Evolutionary conservation across 1,284 basidiomycete species (phyloP).

Genomic region (Marasmius fiardii): DNA sequence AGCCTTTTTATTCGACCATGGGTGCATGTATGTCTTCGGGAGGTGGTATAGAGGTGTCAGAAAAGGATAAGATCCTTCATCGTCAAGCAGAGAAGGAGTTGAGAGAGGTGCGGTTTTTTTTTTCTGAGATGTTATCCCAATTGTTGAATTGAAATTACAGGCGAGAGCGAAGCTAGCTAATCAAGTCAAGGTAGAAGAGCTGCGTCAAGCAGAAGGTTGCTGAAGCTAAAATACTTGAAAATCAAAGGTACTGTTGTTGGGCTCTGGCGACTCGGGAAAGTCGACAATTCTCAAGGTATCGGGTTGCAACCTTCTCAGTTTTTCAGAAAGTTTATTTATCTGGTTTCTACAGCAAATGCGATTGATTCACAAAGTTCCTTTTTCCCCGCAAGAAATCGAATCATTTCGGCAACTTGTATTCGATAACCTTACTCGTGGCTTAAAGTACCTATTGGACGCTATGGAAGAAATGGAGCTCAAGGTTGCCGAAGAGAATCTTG

Average conservation of each 20-base stretch:
- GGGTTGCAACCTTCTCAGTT: neutral
- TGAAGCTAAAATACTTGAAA: slow-evolving; percentile 8
- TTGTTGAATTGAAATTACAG: slow-evolving; percentile 30
- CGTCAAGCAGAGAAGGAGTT: slow-evolving; percentile 48
- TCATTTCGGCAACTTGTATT: slow-evolving; percentile 86
- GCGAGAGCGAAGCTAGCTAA: slow-evolving; percentile 63
- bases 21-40: slow-evolving; percentile 72
- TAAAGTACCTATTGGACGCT: slow-evolving; percentile 80
- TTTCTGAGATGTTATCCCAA: neutral
- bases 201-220: neutral
- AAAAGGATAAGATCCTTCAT: slow-evolving; percentile 51
- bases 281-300: slow-evolving; percentile 84
- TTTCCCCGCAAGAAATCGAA: slow-evolving; percentile 75
- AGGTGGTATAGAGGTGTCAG: slow-evolving; percentile 49
- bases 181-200: slow-evolving; percentile 78
- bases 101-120: slow-evolving; percentile 48
- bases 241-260: slow-evolving; percentile 81
- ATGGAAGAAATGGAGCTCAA: slow-evolving; percentile 86
- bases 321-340: neutral
- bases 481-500: slow-evolving; percentile 57
- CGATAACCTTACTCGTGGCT: slow-evolving; percentile 84
- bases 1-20: slow-evolving; percentile 44
- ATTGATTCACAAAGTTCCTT: slow-evolving; percentile 78
- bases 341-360: slow-evolving; percentile 72
- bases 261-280: slow-evolving; percentile 93